These are phyloP conservation scores for Neurospora africana DNA, from an alignment of 495 filamentous ascomycete genomes.

Conservation along the genomic window DNA sequence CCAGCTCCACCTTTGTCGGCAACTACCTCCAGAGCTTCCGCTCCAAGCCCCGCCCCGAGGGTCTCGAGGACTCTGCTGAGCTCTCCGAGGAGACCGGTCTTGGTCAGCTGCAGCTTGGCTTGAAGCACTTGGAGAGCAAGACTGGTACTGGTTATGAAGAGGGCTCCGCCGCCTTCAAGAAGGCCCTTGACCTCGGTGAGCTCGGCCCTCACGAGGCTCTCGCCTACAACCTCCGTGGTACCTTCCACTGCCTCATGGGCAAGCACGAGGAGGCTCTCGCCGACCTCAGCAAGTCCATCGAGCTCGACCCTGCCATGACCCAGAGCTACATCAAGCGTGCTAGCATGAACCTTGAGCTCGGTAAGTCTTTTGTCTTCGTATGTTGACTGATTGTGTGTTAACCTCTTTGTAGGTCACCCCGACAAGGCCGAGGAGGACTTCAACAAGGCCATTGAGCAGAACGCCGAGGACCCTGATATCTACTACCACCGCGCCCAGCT, in stretches of 20 bases:
- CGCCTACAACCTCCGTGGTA: constrained; percentile 92
- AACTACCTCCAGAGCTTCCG: constrained; percentile 99
- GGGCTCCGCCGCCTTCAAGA: constrained; percentile 74
- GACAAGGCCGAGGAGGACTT: constrained; percentile 84
- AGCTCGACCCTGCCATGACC: constrained; percentile 73
- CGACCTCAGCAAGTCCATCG: constrained; percentile 84
- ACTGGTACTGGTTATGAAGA: constrained; percentile 84
- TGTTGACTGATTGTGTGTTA: neutral
- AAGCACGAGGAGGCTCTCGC: constrained; percentile 71
- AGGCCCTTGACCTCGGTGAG: constrained; percentile 70
- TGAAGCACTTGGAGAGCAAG: constrained; percentile 70
- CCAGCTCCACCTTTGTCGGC: constrained; percentile 88
- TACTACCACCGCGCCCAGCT: constrained; percentile 99
- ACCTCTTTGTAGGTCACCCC: constrained; percentile 54
- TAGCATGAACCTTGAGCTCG: constrained; percentile 93
- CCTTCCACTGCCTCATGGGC: constrained; percentile 84
- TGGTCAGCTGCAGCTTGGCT: constrained; percentile 72
- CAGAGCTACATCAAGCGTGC: constrained; percentile 98
- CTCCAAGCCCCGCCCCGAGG: constrained; percentile 61
- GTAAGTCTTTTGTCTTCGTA: constrained; percentile 38
- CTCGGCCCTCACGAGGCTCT: constrained; percentile 74
- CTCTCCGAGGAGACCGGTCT: constrained; percentile 69
- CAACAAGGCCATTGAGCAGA: constrained; percentile 70
- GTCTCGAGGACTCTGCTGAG: constrained; percentile 69
- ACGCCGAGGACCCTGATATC: constrained; percentile 87